Evolutionary conservation across 2,329 filamentous ascomycete species (phyloP), one percentile per base, ranked within the genome.

Genomic region (Trichoderma gracile): DNA sequence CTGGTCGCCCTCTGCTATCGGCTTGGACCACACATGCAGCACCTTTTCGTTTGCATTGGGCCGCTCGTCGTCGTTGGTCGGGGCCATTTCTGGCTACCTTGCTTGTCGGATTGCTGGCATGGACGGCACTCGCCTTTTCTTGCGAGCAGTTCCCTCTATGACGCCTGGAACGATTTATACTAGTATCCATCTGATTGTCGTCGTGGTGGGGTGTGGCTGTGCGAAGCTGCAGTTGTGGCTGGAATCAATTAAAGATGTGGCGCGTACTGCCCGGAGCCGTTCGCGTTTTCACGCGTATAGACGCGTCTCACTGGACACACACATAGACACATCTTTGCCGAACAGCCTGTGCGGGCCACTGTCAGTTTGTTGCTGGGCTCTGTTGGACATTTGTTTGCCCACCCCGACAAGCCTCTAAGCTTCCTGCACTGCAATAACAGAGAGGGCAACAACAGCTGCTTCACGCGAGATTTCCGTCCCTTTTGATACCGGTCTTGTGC

Each of bases 11-110:
- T 67, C 67, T 52, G 74, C 73, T 65, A 75, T 68, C 8, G 76
- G 74, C 64, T 76, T 75, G 42, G 75, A 74, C 75, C 76, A 78
- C 64, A 76, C 73, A 64, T 77, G 74, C 40, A 78, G 56, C 30
- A 71, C 73, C 69, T 75, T 77, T n/a, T 74, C 69, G 56, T 69
- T 65, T 9, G 69, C 63, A 52, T 59, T 65, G 21, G 70, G 71
- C 60, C 65, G 69, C 57, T 68, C 70, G 66, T 72, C 66, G 56
- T 74, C 68, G 53, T 68, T 68, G 61, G 71, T 73, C 68, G 74
- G 70, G 56, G 73, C 75, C 75, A 77, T 77, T 71, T 64, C 73
- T 70, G 73, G 75, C 75, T 75, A 75, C 71, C 68, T 73, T 49
- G 49, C 40, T 63, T 54, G 54, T 42, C 47, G 61, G 47, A 60